A percentile compares a stretch with the other conserved stretches of the same genome.
Evolutionary conservation across 305 asterid species (phyloP).

Genomic region (Salvia sclarea): DNA sequence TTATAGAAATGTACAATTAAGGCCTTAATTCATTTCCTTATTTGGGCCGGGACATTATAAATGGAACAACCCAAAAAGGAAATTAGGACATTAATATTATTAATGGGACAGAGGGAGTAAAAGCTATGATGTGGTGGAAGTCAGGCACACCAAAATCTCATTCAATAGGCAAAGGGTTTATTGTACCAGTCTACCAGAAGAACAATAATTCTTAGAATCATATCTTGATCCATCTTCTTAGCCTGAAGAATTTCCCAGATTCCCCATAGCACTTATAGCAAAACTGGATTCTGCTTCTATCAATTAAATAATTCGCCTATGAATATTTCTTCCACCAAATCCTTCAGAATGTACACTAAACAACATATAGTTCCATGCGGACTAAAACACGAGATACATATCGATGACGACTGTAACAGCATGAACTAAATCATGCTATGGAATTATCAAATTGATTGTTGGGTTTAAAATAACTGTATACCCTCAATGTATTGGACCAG

Average conservation of each 20-base stretch:
- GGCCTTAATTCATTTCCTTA: too few species aligned
- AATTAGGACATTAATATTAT: too few species aligned
- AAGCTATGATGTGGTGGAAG: neutral
- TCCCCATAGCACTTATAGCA: neutral
- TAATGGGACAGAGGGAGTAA: too few species aligned
- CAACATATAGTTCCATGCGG: slow-evolving; percentile 10
- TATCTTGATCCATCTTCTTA: neutral
- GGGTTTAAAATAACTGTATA: neutral
- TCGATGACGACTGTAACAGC: neutral
- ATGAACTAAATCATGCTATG: neutral
- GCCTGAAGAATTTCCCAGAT: neutral
- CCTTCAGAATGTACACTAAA: slow-evolving; percentile 17
- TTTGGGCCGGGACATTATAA: too few species aligned
- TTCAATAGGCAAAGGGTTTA: neutral
- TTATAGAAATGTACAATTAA: too few species aligned
- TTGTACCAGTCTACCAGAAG: neutral
- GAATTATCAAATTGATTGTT: neutral
- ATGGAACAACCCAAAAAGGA: too few species aligned
- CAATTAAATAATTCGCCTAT: neutral
- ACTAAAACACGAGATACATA: neutral
- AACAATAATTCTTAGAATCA: neutral
- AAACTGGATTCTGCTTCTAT: neutral
- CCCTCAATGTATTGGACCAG: neutral
- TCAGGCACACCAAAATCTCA: slow-evolving; percentile 4
- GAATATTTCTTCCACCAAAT: slow-evolving; percentile 1